Evolutionary conservation across 2,329 filamentous ascomycete species (phyloP).

Genomic region (Zymoseptoria passerinii): DNA sequence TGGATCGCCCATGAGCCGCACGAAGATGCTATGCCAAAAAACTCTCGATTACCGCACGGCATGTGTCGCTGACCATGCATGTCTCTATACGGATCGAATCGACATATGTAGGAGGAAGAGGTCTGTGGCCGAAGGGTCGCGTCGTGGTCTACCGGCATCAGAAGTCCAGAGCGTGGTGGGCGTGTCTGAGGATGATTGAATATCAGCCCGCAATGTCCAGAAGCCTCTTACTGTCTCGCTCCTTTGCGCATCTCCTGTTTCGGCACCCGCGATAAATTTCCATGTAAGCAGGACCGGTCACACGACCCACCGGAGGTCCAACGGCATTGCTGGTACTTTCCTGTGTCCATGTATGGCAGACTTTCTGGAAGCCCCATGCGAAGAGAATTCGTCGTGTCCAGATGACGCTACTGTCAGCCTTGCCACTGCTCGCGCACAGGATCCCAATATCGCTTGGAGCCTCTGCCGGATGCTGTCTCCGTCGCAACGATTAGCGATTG

Average conservation of each 20-base stretch:
- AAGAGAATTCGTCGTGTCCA: background rate
- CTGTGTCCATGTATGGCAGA: background rate
- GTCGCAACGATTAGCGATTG: background rate
- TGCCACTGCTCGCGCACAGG: slow-evolving; percentile 10
- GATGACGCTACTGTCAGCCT: background rate
- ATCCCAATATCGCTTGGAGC: slow-evolving; percentile 10
- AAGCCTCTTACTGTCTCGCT: background rate
- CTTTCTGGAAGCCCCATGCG: background rate
- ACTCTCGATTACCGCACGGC: background rate
- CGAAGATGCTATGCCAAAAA: too few species aligned
- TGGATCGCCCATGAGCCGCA: too few species aligned
- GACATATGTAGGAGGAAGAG: background rate
- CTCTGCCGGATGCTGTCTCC: background rate
- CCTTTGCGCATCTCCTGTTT: background rate
- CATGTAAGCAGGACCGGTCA: background rate
- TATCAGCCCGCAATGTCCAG: background rate
- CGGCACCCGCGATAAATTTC: background rate
- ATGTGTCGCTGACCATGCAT: background rate
- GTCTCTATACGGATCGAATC: background rate
- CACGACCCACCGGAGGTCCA: background rate
- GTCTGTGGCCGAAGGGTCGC: too few species aligned
- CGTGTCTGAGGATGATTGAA: background rate
- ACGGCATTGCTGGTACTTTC: background rate
- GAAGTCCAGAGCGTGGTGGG: too few species aligned
- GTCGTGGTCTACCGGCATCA: too few species aligned